A percentile compares a stretch with the other conserved stretches of the same genome.
phyloP scores from a whole-genome alignment of 352 stramenopile genomes.

The Aphanomyces stellatus region DNA sequence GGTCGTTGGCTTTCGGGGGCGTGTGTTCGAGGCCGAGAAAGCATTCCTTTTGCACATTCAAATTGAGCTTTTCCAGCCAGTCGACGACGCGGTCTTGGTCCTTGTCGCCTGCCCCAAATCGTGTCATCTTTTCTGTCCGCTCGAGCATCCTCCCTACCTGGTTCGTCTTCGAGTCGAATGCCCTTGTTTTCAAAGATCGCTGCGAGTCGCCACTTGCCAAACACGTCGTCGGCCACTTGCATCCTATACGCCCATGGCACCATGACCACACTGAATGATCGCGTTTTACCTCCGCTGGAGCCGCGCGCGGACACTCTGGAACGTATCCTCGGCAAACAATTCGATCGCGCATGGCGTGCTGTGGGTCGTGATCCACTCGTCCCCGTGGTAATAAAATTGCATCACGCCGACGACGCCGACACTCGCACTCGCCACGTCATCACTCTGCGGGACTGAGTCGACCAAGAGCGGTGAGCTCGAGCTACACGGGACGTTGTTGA shows the following conservation, averaged over 20 bases:
- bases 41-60: slow-evolving; percentile 27
- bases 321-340: slow-evolving; percentile 54
- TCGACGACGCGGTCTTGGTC: slow-evolving; percentile 47
- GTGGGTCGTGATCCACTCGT: slow-evolving; percentile 62
- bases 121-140: slow-evolving; percentile 30
- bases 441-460: neutral
- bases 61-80: slow-evolving; percentile 25
- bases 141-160: slow-evolving; percentile 21
- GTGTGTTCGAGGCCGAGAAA: slow-evolving; percentile 67
- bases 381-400: slow-evolving; percentile 58
- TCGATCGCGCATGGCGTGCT: slow-evolving; percentile 57
- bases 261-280: too few relatives aligned
- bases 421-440: neutral
- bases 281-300: slow-evolving; percentile 61
- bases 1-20: slow-evolving; percentile 31
- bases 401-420: slow-evolving; percentile 48
- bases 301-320: slow-evolving; percentile 55
- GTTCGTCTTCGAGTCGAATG: slow-evolving; percentile 29
- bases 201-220: slow-evolving; percentile 61
- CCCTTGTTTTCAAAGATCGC: slow-evolving; percentile 72
- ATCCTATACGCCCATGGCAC: too few relatives aligned
- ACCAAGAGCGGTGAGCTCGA: neutral
- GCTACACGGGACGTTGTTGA: neutral
- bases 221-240: slow-evolving; percentile 51
- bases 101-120: slow-evolving; percentile 36